Evolutionary conservation across 495 filamentous ascomycete species (phyloP).

Genomic region (Thermochaetoides thermophila): DNA sequence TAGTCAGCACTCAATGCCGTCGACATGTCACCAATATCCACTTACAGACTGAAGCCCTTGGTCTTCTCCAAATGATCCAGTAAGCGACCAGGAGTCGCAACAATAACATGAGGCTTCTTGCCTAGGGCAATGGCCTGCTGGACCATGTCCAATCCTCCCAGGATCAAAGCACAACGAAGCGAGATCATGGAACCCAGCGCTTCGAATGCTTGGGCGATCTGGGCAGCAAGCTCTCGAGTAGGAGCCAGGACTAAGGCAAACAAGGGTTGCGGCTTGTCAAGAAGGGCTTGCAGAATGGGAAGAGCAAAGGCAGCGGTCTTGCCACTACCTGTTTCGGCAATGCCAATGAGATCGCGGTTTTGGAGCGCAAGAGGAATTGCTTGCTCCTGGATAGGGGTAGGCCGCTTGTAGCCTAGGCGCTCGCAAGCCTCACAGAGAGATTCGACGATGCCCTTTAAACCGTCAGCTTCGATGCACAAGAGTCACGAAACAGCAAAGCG

Average conservation of each 20-base stretch:
- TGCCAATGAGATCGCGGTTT: slow-evolving; percentile 75
- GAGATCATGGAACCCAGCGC: slow-evolving; percentile 69
- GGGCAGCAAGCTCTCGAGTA: slow-evolving; percentile 81
- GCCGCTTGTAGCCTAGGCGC: slow-evolving; percentile 63
- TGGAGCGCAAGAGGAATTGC: slow-evolving; percentile 69
- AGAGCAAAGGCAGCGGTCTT: slow-evolving; percentile 86
- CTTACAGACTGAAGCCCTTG: slow-evolving; percentile 73
- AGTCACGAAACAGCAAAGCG: background rate
- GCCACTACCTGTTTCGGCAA: slow-evolving; percentile 88
- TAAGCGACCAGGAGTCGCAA: slow-evolving; percentile 79
- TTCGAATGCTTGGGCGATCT: slow-evolving; percentile 76
- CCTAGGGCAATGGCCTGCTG: slow-evolving; percentile 74
- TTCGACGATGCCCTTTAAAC: slow-evolving; percentile 56
- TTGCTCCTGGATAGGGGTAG: slow-evolving; percentile 64
- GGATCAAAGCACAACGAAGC: slow-evolving; percentile 62
- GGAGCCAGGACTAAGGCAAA: slow-evolving; percentile 77
- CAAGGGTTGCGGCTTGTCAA: slow-evolving; percentile 65
- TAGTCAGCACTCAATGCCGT: background rate
- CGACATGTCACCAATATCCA: background rate
- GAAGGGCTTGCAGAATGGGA: slow-evolving; percentile 74
- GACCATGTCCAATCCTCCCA: slow-evolving; percentile 93
- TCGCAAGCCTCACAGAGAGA: slow-evolving; percentile 76
- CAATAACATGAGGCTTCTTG: slow-evolving; percentile 81
- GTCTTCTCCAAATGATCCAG: slow-evolving; percentile 94
- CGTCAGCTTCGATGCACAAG: slow-evolving; percentile 5